These are phyloP conservation scores for Cynara cardunculus DNA, from an alignment of 129 eudicot species.

Conservation along the genomic window DNA sequence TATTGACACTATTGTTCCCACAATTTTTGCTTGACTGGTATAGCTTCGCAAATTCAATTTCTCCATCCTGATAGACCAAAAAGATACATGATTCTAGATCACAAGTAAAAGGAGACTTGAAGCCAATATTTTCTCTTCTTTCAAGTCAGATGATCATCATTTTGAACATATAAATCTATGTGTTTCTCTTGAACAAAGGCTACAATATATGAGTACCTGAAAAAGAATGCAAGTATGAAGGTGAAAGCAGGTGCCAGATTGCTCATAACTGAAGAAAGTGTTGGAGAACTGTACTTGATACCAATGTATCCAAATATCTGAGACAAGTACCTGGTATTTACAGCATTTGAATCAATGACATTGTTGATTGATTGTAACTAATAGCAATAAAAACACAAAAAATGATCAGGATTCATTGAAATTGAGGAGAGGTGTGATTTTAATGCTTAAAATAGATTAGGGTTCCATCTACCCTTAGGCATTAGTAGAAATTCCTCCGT, in stretches of 20 bases:
- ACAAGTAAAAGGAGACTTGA: background rate
- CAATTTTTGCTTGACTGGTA: conserved; percentile 34
- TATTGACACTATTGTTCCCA: conserved; percentile 37
- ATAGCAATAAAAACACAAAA: background rate
- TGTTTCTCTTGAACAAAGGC: background rate
- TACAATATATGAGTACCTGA: conserved; percentile 30
- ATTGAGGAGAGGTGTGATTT: too few relatives aligned
- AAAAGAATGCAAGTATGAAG: conserved; percentile 48
- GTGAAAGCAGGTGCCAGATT: conserved; percentile 59
- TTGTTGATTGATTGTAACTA: background rate
- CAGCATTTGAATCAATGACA: background rate
- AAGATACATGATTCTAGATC: background rate
- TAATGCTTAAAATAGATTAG: background rate
- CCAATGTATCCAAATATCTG: conserved; percentile 37
- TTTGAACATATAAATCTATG: background rate
- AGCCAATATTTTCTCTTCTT: background rate
- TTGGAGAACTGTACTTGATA: conserved; percentile 45
- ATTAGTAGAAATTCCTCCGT: background rate
- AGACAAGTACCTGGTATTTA: conserved; percentile 24
- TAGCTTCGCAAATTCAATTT: conserved; percentile 19
- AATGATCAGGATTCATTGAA: background rate
- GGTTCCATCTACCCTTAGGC: background rate
- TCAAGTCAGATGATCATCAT: background rate
- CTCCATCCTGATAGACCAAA: conserved; percentile 29
- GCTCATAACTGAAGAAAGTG: conserved; percentile 53